Evolutionary conservation across 1,284 basidiomycete species (phyloP), one percentile per base, ranked within the genome.

Genomic region (Sanghuangporus baumii): DNA sequence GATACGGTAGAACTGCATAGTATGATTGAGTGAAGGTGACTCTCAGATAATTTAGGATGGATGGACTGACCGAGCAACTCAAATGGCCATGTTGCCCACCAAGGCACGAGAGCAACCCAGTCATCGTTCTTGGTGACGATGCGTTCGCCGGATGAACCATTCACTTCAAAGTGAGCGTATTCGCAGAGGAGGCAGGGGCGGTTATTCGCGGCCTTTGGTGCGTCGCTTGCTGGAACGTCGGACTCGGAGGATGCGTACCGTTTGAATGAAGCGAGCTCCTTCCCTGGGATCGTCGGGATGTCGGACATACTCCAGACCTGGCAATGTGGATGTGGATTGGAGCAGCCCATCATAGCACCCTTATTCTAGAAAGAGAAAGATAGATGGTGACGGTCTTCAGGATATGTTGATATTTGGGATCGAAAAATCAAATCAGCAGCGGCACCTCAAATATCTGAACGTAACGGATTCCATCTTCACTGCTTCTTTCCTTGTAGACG

Each of bases 1-100:
- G 81, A 74, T 89, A 86, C 0, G 93, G 91, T 12, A 95, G 76
- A 52, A 96, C 91, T 93, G 4, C 38, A 18, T 50, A 55, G 31
- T 50, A 51, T 23, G 31, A 57, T 34, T 57, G 51, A 47, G 48
- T 18, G 47, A 47, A 34, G 60, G 55, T 57, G 47, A 52, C 38
- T 40, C 16, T 7, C 16, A 3, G 26, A 26, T 59, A 58, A 31
- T 40, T 43, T 16, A 6, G 12, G 18, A 37, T 12, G 6, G 16
- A 9, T 54, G 36, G 26, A 67, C 81, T 67, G 67, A 91, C 91
- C 74, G 65, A 98, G 76, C 14, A 91, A 80, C 74, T 98, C 96
- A 71, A 90, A 98, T 0, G 96, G 96, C 96, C 96, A 98, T 36
- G 87, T 84, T 1, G 95, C 96, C 96, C 96, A 98, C 86, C 92